These are phyloP conservation scores for Emergomyces orientalis DNA, from an alignment of 2,329 filamentous ascomycete species.

Conservation along the genomic window DNA sequence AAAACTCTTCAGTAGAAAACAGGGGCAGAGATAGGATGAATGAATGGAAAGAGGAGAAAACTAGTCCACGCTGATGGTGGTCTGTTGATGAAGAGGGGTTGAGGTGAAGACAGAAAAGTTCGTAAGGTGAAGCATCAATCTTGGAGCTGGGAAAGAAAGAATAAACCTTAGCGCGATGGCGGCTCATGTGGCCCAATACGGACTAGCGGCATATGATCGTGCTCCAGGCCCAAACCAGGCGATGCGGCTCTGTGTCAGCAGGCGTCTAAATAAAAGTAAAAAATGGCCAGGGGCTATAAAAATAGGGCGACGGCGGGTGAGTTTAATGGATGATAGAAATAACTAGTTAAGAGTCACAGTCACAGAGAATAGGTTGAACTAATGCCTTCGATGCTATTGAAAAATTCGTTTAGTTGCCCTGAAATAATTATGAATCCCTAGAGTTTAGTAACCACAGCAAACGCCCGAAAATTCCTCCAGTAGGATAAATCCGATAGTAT, in stretches of 20 bases:
- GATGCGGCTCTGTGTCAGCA: background rate
- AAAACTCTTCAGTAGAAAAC: background rate
- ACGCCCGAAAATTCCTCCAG: background rate
- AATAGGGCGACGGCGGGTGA: too few species aligned
- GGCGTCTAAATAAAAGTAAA: background rate
- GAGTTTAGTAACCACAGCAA: background rate
- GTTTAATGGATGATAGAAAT: background rate
- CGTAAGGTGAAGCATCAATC: background rate
- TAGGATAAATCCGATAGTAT: background rate
- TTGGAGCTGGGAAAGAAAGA: constrained; percentile 4
- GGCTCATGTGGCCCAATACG: background rate
- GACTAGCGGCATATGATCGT: background rate
- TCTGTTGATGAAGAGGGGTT: background rate
- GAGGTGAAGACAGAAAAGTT: background rate
- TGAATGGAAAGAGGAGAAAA: background rate
- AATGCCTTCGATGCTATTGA: background rate
- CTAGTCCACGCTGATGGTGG: background rate
- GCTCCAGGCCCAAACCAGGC: background rate
- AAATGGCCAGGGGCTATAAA: background rate
- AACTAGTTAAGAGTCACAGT: background rate
- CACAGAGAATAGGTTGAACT: background rate
- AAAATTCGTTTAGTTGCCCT: background rate
- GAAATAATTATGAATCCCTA: too few species aligned
- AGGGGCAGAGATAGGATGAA: background rate
- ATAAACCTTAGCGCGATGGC: background rate